Conservation (phyloP, 23 red algal genomes). For the Gracilaria vermiculophylla region DNA sequence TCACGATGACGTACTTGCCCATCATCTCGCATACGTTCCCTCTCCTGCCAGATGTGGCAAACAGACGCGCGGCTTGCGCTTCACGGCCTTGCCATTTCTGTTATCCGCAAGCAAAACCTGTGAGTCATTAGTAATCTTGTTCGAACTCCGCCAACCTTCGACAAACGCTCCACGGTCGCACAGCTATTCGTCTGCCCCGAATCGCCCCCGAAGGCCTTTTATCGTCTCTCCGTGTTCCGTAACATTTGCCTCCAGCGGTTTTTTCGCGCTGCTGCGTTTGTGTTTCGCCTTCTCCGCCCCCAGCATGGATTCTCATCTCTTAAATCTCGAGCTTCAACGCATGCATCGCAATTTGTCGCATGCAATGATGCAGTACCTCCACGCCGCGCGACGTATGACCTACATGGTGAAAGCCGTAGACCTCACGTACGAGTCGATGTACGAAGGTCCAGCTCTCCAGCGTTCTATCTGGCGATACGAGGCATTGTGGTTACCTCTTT, state of each 20-base stretch:
- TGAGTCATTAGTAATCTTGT: too few species aligned
- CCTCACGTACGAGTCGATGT: constrained; percentile 71
- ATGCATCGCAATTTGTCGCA: constrained; percentile 67
- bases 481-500: constrained; percentile 65
- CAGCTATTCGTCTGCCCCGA: background rate
- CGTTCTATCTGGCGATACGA: constrained; percentile 82
- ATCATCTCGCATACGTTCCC: constrained; percentile 1
- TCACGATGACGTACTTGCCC: constrained; percentile 13
- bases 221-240: background rate
- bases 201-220: background rate
- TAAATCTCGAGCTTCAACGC: constrained; percentile 17
- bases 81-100: background rate
- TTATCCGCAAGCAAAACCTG: too few species aligned
- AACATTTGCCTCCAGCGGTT: too few species aligned
- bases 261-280: too few species aligned
- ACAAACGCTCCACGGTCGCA: background rate
- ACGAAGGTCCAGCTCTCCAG: constrained; percentile 58
- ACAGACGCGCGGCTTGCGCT: background rate
- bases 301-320: background rate
- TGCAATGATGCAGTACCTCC: constrained; percentile 56
- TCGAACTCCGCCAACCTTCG: background rate
- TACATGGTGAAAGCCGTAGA: constrained; percentile 74
- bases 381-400: constrained; percentile 51
- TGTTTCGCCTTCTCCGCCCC: background rate
- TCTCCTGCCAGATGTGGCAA: background rate